A percentile compares a stretch with the other conserved stretches of the same genome.
phyloP scores from a whole-genome alignment of 2,329 filamentous ascomycete species.

The Hymenoscyphus fraxineus region DNA sequence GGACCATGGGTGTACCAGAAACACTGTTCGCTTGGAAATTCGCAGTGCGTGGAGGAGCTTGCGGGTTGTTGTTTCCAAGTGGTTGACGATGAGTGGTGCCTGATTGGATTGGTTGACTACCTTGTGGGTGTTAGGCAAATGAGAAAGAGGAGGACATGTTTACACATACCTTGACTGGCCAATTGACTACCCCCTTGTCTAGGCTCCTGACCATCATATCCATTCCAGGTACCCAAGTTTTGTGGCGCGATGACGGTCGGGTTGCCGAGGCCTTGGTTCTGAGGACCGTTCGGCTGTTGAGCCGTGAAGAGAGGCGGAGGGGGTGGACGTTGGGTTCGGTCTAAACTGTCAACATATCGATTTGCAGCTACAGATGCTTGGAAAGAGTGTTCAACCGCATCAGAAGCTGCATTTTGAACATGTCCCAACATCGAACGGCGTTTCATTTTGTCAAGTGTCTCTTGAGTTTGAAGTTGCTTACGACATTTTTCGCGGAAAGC shows the following conservation, averaged over 20 bases:
- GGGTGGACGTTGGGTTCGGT: conserved; percentile 19
- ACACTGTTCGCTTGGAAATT: conserved; percentile 21
- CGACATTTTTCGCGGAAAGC: conserved; percentile 67
- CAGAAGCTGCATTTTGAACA: conserved; percentile 51
- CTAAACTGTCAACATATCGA: conserved; percentile 27
- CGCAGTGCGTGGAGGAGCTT: conserved; percentile 14
- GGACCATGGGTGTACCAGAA: conserved; percentile 21
- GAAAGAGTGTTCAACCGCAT: conserved; percentile 44
- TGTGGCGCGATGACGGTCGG: conserved; percentile 13
- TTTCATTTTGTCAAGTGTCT: conserved; percentile 59
- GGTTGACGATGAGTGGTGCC: conserved; percentile 34
- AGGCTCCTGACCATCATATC: conserved; percentile 24
- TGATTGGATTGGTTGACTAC: conserved; percentile 25
- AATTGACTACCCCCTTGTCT: conserved; percentile 16
- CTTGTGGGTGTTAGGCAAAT: neutral
- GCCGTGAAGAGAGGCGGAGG: conserved; percentile 20
- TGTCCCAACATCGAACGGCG: conserved; percentile 51
- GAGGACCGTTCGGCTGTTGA: conserved; percentile 15
- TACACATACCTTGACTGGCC: conserved; percentile 19
- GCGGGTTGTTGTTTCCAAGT: conserved; percentile 18
- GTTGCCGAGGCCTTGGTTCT: conserved; percentile 6
- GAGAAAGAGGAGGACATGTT: neutral
- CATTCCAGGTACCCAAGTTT: conserved; percentile 22
- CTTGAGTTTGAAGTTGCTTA: conserved; percentile 65
- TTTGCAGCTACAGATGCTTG: conserved; percentile 31